Evolutionary conservation across 2,329 filamentous ascomycete genomes (phyloP).

Genomic region (Microthyrium microscopicum): DNA sequence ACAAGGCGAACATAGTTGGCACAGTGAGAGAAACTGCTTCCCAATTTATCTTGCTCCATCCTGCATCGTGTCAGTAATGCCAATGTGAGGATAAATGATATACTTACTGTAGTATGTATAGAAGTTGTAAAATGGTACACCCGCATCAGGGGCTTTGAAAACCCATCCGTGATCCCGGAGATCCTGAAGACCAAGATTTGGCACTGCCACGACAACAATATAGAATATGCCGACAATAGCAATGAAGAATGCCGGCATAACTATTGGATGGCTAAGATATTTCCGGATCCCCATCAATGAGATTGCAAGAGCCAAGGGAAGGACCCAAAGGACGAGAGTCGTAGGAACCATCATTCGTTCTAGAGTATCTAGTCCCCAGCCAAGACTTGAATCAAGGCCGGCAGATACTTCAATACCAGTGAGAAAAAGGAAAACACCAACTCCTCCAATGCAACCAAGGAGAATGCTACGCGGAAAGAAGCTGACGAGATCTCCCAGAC

Average conservation of each 20-base stretch:
- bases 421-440: constrained; percentile 83
- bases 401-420: constrained; percentile 92
- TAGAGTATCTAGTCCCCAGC: constrained; percentile 64
- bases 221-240: constrained; percentile 63
- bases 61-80: constrained; percentile 26
- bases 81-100: background rate
- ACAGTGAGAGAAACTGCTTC: constrained; percentile 66
- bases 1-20: constrained; percentile 89
- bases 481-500: constrained; percentile 79
- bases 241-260: constrained; percentile 77
- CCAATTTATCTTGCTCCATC: constrained; percentile 71
- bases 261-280: constrained; percentile 63
- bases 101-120: constrained; percentile 80
- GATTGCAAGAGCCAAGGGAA: constrained; percentile 62
- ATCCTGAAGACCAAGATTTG: constrained; percentile 47
- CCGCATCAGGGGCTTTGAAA: constrained; percentile 68
- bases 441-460: constrained; percentile 92
- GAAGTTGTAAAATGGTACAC: constrained; percentile 92
- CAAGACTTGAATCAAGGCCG: constrained; percentile 50
- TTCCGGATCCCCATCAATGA: constrained; percentile 61
- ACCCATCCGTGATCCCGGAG: constrained; percentile 73
- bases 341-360: constrained; percentile 55
- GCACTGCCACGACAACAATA: constrained; percentile 53
- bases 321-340: constrained; percentile 67
- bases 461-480: constrained; percentile 95